Percentiles rank a stretch among this genome's conserved stretches.
Evolutionary conservation across 805 yeast genomes (phyloP).

Genomic region (Wickerhamiella kurtzmanii): DNA sequence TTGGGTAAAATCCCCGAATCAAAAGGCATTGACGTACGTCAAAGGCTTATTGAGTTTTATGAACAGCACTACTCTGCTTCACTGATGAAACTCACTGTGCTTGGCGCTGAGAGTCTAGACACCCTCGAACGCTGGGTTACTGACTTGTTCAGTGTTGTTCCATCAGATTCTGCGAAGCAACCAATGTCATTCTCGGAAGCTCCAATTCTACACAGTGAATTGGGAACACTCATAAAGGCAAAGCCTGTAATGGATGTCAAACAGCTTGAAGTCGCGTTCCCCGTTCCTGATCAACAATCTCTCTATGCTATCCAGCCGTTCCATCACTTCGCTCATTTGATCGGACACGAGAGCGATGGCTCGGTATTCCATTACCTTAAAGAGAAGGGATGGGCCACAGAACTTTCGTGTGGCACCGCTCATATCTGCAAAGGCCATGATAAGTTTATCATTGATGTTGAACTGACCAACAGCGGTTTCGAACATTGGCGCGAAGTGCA

Average conservation of each 20-base stretch:
- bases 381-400: slow-evolving; percentile 63
- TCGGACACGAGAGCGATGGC: slow-evolving; percentile 90
- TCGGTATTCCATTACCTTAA: slow-evolving; percentile 63
- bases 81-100: slow-evolving; percentile 71
- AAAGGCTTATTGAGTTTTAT: slow-evolving; percentile 66
- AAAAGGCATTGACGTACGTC: slow-evolving; percentile 61
- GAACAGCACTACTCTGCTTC: slow-evolving; percentile 64
- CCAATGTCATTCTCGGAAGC: slow-evolving; percentile 27
- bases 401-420: slow-evolving; percentile 55
- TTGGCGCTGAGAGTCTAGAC: slow-evolving; percentile 71
- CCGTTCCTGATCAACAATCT: slow-evolving; percentile 60
- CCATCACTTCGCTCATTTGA: slow-evolving; percentile 59
- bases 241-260: slow-evolving; percentile 75
- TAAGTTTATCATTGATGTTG: slow-evolving; percentile 54
- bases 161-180: slow-evolving; percentile 33
- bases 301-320: slow-evolving; percentile 58
- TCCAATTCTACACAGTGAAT: slow-evolving; percentile 38
- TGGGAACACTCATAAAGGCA: slow-evolving; percentile 45
- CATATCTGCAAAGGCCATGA: slow-evolving; percentile 48
- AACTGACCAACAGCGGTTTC: slow-evolving; percentile 59
- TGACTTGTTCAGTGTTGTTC: slow-evolving; percentile 49
- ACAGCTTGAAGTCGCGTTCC: slow-evolving; percentile 52
- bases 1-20: slow-evolving; percentile 50
- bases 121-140: slow-evolving; percentile 58
- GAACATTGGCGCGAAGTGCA: slow-evolving; percentile 47